Percentiles rank a stretch among this genome's conserved stretches.
phyloP scores from a whole-genome alignment of 176 grass and related monocot genomes.

The Zea mays region Zm-B73-REFERENCE-NAM-5.0 NC_050101.1:28655501-28656000 shows the following conservation, averaged over 20 bases:
- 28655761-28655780: background rate
- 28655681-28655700: background rate
- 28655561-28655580: constrained; percentile 98
- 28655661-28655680: background rate
- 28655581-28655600: constrained; percentile 99
- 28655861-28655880: constrained; percentile 77
- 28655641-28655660: background rate
- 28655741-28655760: background rate
- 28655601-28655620: constrained; percentile 92
- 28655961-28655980: background rate
- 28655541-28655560: constrained; percentile 83
- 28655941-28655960: constrained; percentile 27
- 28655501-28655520: constrained; percentile 22
- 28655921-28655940: constrained; percentile 72
- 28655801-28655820: constrained; percentile 94
- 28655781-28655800: constrained; percentile 87
- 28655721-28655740: background rate
- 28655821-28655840: constrained; percentile 97
- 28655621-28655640: constrained; percentile 52
- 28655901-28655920: constrained; percentile 83
- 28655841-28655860: constrained; percentile 78
- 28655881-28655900: constrained; percentile 80
- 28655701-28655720: background rate
- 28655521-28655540: constrained; percentile 55
- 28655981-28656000: constrained; percentile 14